Evolutionary conservation across 2,329 filamentous ascomycete genomes (phyloP).

Genomic region (Trichoderma arundinaceum): DNA sequence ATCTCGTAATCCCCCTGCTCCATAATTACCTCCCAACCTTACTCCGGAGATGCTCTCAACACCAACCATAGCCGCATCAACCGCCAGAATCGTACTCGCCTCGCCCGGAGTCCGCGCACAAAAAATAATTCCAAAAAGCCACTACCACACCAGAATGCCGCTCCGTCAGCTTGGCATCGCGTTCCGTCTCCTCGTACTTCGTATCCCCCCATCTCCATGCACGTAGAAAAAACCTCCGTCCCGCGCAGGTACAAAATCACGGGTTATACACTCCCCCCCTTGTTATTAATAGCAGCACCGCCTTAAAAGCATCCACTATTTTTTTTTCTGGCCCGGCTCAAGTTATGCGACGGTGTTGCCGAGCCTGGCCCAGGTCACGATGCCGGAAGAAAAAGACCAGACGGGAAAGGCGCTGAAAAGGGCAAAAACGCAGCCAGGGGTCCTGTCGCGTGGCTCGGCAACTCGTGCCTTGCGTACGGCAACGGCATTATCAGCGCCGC

Average conservation of each 20-base stretch:
- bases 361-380: conserved; percentile 16
- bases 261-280: not conserved
- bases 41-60: not conserved
- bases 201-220: too few relatives aligned
- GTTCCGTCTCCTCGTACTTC: too few relatives aligned
- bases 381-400: not conserved
- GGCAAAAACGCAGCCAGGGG: conserved; percentile 1
- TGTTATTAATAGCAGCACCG: conserved; percentile 29
- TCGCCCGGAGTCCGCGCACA: not conserved
- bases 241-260: too few relatives aligned
- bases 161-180: too few relatives aligned
- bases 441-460: conserved; percentile 13
- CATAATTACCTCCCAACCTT: not conserved
- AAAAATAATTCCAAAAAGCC: not conserved
- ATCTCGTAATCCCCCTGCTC: not conserved
- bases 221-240: too few relatives aligned
- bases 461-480: not conserved
- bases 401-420: conserved; percentile 4
- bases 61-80: not conserved
- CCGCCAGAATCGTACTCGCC: not conserved
- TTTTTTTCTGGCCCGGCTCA: too few relatives aligned
- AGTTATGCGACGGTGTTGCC: conserved; percentile 15
- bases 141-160: not conserved
- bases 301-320: not conserved
- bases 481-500: too few relatives aligned